phyloP scores from a whole-genome alignment of 2,329 filamentous ascomycete species.

The Dactylellina cionopaga region DNA sequence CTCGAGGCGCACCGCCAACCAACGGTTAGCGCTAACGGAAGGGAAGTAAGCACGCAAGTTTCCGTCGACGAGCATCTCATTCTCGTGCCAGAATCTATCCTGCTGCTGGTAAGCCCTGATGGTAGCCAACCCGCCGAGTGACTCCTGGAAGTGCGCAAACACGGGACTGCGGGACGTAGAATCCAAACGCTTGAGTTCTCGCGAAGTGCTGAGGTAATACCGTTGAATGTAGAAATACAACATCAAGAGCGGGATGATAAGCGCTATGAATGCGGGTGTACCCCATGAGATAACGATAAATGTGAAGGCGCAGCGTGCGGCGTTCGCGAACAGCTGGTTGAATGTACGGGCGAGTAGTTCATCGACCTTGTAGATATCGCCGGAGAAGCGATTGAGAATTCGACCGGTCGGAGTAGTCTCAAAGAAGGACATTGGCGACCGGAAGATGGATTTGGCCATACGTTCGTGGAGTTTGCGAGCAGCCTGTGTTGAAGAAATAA shows the following conservation, averaged over 20 bases:
- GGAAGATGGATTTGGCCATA: slow-evolving; percentile 97
- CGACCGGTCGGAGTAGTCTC: slow-evolving; percentile 96
- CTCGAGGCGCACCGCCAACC: slow-evolving; percentile 93
- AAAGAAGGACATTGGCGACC: slow-evolving; percentile 98
- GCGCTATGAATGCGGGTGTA: slow-evolving; percentile 79
- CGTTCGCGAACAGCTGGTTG: slow-evolving; percentile 91
- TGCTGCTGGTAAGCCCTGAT: slow-evolving; percentile 95
- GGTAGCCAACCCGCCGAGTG: slow-evolving; percentile 89
- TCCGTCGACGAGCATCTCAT: slow-evolving; percentile 95
- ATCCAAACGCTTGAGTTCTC: slow-evolving; percentile 94
- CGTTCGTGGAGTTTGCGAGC: slow-evolving; percentile 95
- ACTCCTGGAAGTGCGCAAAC: slow-evolving; percentile 98
- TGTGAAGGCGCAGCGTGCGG: slow-evolving; percentile 80
- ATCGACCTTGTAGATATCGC: slow-evolving; percentile 79
- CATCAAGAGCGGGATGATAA: slow-evolving; percentile 82
- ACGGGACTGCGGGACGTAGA: slow-evolving; percentile 95
- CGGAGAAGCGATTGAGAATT: slow-evolving; percentile 95
- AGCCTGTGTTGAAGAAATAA: slow-evolving; percentile 69
- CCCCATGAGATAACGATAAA: slow-evolving; percentile 83
- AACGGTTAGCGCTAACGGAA: slow-evolving; percentile 90
- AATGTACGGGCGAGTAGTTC: slow-evolving; percentile 90
- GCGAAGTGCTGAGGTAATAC: slow-evolving; percentile 95
- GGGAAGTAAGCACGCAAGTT: slow-evolving; percentile 96
- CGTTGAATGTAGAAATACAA: slow-evolving; percentile 94
- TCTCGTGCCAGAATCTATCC: slow-evolving; percentile 86